A percentile compares a stretch with the other conserved stretches of the same genome.
Evolutionary conservation across 2,329 filamentous ascomycete genomes (phyloP).

Genomic region (Stagonosporopsis tanaceti): DNA sequence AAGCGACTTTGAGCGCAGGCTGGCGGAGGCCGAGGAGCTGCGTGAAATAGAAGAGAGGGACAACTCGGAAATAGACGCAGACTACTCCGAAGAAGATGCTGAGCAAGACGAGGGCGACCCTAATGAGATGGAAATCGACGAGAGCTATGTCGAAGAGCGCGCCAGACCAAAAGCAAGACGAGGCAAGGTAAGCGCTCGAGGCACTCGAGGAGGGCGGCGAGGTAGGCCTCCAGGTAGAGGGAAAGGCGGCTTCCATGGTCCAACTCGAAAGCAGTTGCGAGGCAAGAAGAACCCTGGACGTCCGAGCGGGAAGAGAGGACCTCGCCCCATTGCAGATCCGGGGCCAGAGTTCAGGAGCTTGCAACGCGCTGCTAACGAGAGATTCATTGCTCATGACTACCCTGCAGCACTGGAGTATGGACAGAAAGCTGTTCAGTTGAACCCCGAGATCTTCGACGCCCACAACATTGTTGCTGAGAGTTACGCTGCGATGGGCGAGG

Average conservation of each 20-base stretch:
- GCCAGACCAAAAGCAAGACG: conserved; percentile 28
- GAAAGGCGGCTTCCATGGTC: conserved; percentile 32
- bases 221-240: conserved; percentile 38
- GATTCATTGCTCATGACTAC: conserved; percentile 70
- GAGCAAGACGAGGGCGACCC: conserved; percentile 43
- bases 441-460: conserved; percentile 69
- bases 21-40: conserved; percentile 40
- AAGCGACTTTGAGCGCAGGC: conserved; percentile 36
- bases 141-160: conserved; percentile 37
- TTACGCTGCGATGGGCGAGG: conserved; percentile 63
- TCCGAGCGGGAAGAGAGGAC: conserved; percentile 49
- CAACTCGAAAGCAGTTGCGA: conserved; percentile 26
- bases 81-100: conserved; percentile 47
- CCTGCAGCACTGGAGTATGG: conserved; percentile 53
- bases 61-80: conserved; percentile 44
- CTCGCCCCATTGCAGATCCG: conserved; percentile 69
- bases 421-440: conserved; percentile 51
- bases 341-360: conserved; percentile 75
- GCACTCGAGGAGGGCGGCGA: conserved; percentile 31
- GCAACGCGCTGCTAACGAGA: conserved; percentile 71
- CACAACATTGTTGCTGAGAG: conserved; percentile 69
- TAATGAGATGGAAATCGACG: conserved; percentile 42
- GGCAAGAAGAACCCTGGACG: conserved; percentile 38
- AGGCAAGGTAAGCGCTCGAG: conserved; percentile 25
- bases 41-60: conserved; percentile 39